A percentile compares a stretch with the other conserved stretches of the same genome.
These are phyloP conservation scores for Thermothielavioides terrestris DNA, from an alignment of 495 filamentous ascomycete species.

Conservation along the genomic window DNA sequence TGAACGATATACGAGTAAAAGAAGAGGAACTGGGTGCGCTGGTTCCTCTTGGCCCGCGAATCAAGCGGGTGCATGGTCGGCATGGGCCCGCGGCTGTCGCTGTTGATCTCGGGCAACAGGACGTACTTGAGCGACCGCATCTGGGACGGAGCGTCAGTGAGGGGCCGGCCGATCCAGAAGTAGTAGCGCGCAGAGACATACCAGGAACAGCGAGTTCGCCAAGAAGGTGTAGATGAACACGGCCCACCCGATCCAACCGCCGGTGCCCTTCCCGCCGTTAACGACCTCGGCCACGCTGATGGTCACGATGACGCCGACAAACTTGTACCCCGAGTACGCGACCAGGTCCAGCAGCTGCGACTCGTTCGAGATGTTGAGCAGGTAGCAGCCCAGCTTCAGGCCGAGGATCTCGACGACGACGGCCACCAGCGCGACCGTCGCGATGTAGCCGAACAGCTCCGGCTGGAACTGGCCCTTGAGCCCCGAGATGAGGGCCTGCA, in stretches of 20 bases:
- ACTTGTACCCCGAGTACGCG: conserved; percentile 97
- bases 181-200: conserved; percentile 35
- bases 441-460: conserved; percentile 81
- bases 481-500: conserved; percentile 81
- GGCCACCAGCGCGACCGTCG: conserved; percentile 71
- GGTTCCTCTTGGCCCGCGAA: conserved; percentile 69
- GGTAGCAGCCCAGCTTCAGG: conserved; percentile 86
- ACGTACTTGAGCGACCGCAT: conserved; percentile 94
- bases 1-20: conserved; percentile 91
- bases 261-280: conserved; percentile 67
- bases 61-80: conserved; percentile 60
- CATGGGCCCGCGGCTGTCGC: conserved; percentile 56
- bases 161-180: not conserved
- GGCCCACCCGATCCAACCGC: conserved; percentile 78
- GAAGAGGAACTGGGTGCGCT: conserved; percentile 91
- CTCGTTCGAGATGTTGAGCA: conserved; percentile 81
- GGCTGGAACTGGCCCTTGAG: conserved; percentile 90
- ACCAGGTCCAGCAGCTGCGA: conserved; percentile 84
- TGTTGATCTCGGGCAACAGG: conserved; percentile 73
- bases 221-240: conserved; percentile 85
- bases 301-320: conserved; percentile 88
- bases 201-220: conserved; percentile 93
- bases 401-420: conserved; percentile 79
- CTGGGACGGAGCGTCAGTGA: conserved; percentile 40
- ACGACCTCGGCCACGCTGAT: conserved; percentile 67